Conservation (phyloP, 176 grass and related monocot genomes). For the Avena sativa region DNA sequence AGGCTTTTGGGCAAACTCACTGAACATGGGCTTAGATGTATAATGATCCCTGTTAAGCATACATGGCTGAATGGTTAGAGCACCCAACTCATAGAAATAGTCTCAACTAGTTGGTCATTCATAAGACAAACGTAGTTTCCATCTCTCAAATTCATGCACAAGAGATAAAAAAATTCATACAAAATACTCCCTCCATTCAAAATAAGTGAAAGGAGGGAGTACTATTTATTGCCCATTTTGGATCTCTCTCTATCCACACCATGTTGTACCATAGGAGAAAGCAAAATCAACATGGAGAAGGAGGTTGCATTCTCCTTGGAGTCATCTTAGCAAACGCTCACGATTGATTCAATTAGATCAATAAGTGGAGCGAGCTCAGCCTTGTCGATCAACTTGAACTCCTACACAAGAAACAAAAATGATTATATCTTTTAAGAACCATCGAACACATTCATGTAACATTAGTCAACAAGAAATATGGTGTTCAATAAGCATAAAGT, state of each 20-base stretch:
- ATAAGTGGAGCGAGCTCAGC: conserved; percentile 85
- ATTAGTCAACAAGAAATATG: not conserved
- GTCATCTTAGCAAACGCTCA: conserved; percentile 56
- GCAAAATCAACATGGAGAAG: not conserved
- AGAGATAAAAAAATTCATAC: not conserved
- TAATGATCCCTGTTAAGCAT: too few relatives aligned
- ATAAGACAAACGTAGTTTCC: not conserved
- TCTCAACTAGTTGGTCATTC: not conserved
- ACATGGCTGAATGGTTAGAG: too few relatives aligned
- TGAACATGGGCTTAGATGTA: too few relatives aligned
- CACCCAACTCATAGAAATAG: not conserved
- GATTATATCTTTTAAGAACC: not conserved
- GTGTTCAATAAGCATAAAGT: not conserved
- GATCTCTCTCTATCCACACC: not conserved
- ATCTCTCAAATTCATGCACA: not conserved
- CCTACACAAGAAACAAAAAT: conserved; percentile 47
- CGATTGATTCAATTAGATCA: conserved; percentile 92
- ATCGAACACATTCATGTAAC: not conserved
- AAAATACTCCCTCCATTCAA: not conserved
- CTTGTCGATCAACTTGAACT: conserved; percentile 93
- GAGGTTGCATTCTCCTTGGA: not conserved
- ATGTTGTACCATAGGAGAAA: not conserved
- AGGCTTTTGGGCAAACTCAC: too few relatives aligned
- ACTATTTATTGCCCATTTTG: not conserved
- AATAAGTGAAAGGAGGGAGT: too few relatives aligned